Percentiles rank a stretch among this genome's conserved stretches.
Evolutionary conservation across 2,329 filamentous ascomycete genomes (phyloP).

Genomic region (Botrytis paeoniae): DNA sequence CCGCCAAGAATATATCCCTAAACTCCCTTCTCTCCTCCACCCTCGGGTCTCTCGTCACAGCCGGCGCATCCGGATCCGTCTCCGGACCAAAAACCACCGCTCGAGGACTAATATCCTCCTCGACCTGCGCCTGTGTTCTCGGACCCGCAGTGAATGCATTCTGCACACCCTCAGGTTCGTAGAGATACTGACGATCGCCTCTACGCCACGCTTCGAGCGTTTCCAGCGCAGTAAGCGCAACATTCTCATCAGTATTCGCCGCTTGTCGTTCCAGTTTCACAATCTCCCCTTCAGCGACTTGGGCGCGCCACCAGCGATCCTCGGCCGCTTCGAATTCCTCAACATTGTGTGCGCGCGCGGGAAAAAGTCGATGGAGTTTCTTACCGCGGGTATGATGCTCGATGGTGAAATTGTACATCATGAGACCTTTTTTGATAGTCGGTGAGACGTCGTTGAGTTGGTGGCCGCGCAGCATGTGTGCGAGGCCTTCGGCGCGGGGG

Average conservation of each 20-base stretch:
- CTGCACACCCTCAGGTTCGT: background rate
- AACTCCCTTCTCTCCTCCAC: background rate
- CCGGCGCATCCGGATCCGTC: too few relatives aligned
- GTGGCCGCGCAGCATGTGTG: background rate
- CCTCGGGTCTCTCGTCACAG: too few relatives aligned
- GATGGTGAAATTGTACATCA: rapidly evolving
- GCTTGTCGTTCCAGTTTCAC: background rate
- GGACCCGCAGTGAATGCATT: background rate
- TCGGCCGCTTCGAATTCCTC: background rate
- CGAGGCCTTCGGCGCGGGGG: background rate
- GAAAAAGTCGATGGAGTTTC: background rate
- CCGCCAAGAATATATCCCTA: too few relatives aligned
- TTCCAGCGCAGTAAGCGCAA: rapidly evolving
- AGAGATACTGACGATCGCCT: background rate
- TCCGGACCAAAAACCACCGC: too few relatives aligned
- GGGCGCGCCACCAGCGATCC: background rate
- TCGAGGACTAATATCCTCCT: background rate
- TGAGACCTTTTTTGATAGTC: rapidly evolving
- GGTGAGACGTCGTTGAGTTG: background rate
- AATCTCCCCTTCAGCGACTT: background rate
- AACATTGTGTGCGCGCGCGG: rapidly evolving
- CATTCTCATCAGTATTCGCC: rapidly evolving
- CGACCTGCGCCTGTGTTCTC: rapidly evolving
- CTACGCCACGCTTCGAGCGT: too few relatives aligned
- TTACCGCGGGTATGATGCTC: background rate